Conservation (phyloP, 192 early-diverging fungal species). For the Chytriomyces sp. region DNA sequence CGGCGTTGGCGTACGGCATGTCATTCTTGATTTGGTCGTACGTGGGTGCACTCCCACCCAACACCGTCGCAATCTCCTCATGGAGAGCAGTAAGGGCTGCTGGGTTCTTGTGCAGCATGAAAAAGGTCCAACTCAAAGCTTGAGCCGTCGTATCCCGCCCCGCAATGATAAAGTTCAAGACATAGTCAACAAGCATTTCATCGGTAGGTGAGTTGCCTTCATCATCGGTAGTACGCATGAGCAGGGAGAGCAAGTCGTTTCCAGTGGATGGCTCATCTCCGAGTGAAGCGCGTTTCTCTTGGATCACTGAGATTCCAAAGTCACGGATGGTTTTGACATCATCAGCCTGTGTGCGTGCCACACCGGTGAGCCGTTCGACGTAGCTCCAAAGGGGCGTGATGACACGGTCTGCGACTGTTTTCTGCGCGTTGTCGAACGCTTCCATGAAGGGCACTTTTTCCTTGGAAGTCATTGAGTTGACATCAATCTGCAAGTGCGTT, state of each 20-base stretch:
- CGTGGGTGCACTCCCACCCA: slow-evolving; percentile 11
- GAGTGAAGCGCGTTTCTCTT: not conserved
- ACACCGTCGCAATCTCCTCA: slow-evolving; percentile 29
- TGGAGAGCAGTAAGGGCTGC: slow-evolving; percentile 24
- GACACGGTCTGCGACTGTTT: slow-evolving; percentile 17
- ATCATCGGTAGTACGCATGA: slow-evolving; percentile 34
- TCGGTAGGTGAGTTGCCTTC: slow-evolving; percentile 31
- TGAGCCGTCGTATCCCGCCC: slow-evolving; percentile 65
- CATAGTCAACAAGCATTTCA: slow-evolving; percentile 37
- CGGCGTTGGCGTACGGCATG: slow-evolving; percentile 57
- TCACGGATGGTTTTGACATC: slow-evolving; percentile 16
- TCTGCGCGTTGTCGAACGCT: slow-evolving; percentile 40
- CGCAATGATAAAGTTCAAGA: slow-evolving; percentile 51
- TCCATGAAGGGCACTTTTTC: slow-evolving; percentile 41
- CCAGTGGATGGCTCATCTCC: not conserved
- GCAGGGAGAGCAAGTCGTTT: slow-evolving; percentile 43
- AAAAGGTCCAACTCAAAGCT: slow-evolving; percentile 59
- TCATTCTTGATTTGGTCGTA: slow-evolving; percentile 44
- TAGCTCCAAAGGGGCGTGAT: slow-evolving; percentile 36
- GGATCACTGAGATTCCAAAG: slow-evolving; percentile 1
- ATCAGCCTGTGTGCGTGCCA: not conserved
- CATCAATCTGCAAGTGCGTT: slow-evolving; percentile 16
- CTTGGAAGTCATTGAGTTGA: not conserved
- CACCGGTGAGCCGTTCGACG: slow-evolving; percentile 16
- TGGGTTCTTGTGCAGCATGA: slow-evolving; percentile 45